Base-by-base conservation (phyloP, 176 grass and related monocot species). In the Themeda triandra region DNA sequence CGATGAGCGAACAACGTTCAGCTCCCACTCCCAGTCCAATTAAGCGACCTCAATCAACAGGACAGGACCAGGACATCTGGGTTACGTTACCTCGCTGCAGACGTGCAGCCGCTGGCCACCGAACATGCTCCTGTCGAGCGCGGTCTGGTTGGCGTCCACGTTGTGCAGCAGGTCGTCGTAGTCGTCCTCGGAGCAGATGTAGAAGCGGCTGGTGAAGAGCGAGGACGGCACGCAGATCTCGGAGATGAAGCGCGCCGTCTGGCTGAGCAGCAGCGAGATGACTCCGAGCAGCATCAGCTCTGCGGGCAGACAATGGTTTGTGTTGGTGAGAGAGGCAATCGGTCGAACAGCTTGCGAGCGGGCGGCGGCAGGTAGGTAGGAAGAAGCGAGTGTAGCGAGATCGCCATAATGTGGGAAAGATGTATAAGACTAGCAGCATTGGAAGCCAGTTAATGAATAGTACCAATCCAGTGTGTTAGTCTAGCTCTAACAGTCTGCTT, bases 221-320 rank as follows among this genome's bases (percentile, higher is more conserved):
- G 89, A 89, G 1, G 96, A 95, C 0, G 93, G 89, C 40, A 98
- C 87, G 12, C 96, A 95, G 31, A 98, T 98, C 66, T 95, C 96
- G 0, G 96, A 95, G 77, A 98, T 98, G 87, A 83, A 93, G 82
- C 77, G 82, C 13, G 96, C 88, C 19, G 93, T 89, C 80, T 95
- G 96, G 85, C 96, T 98, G 87, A 95, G 89, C 91, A 98, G 91
- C 71, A 98, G 74, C 33, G 93, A 98, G 86, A 98, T 95, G 40
- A 98, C 81, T 4, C 96, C 96, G 0, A 98, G 93, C 63, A 98
- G 67, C 96, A 98, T 98, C 32, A 98, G 83, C 69, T 98, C 96
- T 95, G 83, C 79, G 45, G 21, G n/a, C 15, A 49, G n/a, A 2
- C 44, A 87, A 87, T 29, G 72, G 66, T 78, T 83, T 83, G 31